Evolutionary conservation across 2,329 filamentous ascomycete species (phyloP).

Genomic region (Exophiala sideris): DNA sequence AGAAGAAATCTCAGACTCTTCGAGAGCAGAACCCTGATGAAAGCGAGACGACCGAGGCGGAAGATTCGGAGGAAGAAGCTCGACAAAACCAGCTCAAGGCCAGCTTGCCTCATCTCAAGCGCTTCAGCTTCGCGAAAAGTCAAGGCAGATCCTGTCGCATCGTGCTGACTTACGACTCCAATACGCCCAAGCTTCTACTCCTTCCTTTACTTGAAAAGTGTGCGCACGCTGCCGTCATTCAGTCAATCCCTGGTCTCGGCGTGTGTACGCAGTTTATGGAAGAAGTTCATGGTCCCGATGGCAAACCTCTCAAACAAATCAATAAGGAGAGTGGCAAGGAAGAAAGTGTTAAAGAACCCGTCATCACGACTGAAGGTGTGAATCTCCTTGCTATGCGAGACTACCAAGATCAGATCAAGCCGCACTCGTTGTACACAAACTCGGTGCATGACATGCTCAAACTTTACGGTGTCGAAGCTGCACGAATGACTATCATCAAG

Average conservation of each 20-base stretch:
- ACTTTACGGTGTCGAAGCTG: conserved; percentile 90
- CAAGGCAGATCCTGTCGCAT: conserved; percentile 73
- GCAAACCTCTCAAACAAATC: conserved; percentile 42
- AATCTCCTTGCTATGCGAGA: conserved; percentile 90
- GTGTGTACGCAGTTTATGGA: conserved; percentile 67
- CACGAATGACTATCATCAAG: conserved; percentile 77
- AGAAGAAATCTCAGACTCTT: conserved; percentile 17
- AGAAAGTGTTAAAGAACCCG: conserved; percentile 46
- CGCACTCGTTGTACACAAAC: conserved; percentile 84
- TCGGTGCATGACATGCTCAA: conserved; percentile 81
- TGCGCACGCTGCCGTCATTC: conserved; percentile 74
- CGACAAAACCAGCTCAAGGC: conserved; percentile 64
- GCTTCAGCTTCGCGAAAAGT: conserved; percentile 75
- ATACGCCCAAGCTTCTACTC: conserved; percentile 87
- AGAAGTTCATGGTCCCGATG: conserved; percentile 47
- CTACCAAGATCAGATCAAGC: conserved; percentile 80
- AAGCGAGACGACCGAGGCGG: conserved; percentile 25
- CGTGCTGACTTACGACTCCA: conserved; percentile 74
- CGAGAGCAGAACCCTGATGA: conserved; percentile 27
- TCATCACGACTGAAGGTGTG: conserved; percentile 69
- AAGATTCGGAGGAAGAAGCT: conserved; percentile 44
- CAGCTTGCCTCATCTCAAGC: conserved; percentile 63
- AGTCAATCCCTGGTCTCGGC: conserved; percentile 75
- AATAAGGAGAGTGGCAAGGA: conserved; percentile 50
- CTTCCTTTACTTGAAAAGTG: conserved; percentile 83